phyloP scores from a whole-genome alignment of 2,329 filamentous ascomycete species.

The Fusarium sp. region DNA sequence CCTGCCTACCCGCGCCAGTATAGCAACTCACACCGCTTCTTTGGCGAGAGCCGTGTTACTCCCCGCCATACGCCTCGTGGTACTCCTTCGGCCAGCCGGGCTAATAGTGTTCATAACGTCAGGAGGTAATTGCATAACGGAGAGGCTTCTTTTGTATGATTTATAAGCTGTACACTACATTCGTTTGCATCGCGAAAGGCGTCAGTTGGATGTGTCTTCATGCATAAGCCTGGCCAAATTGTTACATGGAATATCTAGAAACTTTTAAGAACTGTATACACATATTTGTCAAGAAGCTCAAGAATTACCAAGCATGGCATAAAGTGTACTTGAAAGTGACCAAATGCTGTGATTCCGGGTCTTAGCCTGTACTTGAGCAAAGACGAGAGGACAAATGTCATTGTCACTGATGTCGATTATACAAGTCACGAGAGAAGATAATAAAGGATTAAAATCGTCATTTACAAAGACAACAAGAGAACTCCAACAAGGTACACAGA shows the following conservation, averaged over 20 bases:
- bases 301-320: background rate
- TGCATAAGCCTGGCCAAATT: background rate
- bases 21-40: conserved; percentile 53
- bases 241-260: background rate
- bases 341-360: background rate
- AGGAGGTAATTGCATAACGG: background rate
- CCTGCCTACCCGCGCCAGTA: conserved; percentile 43
- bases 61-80: conserved; percentile 50
- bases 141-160: background rate
- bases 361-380: background rate
- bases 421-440: too few species aligned
- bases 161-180: background rate
- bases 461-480: too few species aligned
- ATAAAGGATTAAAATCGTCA: too few species aligned
- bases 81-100: conserved; percentile 50
- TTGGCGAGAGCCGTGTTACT: conserved; percentile 53
- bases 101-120: conserved; percentile 12
- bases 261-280: background rate
- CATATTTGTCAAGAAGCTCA: background rate
- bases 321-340: background rate
- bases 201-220: background rate
- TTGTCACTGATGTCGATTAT: too few species aligned
- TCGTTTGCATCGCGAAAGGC: background rate
- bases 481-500: background rate
- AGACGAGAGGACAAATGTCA: too few species aligned